Conservation (phyloP, 2,329 filamentous ascomycete species). For the Phaeosphaeriaceae sp. region DNA sequence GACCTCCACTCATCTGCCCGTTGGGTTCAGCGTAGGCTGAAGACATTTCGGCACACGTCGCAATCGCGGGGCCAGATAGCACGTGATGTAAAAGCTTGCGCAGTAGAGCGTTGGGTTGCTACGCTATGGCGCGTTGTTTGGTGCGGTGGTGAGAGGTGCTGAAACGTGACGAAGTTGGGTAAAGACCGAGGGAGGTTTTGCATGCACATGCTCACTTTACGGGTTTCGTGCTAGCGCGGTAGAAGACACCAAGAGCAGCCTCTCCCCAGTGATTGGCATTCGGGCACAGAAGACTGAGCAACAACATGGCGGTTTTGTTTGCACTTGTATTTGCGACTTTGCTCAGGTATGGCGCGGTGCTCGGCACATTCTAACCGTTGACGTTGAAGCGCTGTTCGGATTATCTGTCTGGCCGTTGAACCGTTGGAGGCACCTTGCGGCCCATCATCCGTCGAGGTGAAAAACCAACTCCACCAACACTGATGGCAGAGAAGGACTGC, state of each 20-base stretch:
- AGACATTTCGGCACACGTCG: slow-evolving; percentile 34
- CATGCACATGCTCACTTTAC: slow-evolving; percentile 34
- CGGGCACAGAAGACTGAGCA: slow-evolving; percentile 6
- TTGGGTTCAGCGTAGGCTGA: slow-evolving; percentile 44
- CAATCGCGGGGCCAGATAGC: slow-evolving; percentile 11
- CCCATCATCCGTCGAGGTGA: slow-evolving; percentile 8
- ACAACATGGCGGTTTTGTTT: slow-evolving; percentile 20
- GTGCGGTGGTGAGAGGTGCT: slow-evolving; percentile 27
- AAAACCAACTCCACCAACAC: not conserved
- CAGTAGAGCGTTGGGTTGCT: slow-evolving; percentile 8
- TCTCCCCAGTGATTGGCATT: slow-evolving; percentile 4
- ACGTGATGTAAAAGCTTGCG: slow-evolving; percentile 16
- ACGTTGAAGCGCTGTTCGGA: slow-evolving; percentile 37
- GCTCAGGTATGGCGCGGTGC: slow-evolving; percentile 16
- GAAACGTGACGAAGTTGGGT: slow-evolving; percentile 26
- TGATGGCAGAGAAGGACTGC: not conserved
- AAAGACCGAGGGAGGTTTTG: slow-evolving; percentile 39
- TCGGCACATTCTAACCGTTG: slow-evolving; percentile 11
- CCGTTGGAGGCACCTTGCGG: slow-evolving; percentile 15
- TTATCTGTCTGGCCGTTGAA: slow-evolving; percentile 31
- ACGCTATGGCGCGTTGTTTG: slow-evolving; percentile 26
- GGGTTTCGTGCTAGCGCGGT: slow-evolving; percentile 42
- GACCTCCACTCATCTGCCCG: slow-evolving; percentile 40
- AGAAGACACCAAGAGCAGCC: slow-evolving; percentile 15
- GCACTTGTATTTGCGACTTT: slow-evolving; percentile 2